Conservation (phyloP, 345 rosid genomes). For the Eucalyptus polybractea region DNA sequence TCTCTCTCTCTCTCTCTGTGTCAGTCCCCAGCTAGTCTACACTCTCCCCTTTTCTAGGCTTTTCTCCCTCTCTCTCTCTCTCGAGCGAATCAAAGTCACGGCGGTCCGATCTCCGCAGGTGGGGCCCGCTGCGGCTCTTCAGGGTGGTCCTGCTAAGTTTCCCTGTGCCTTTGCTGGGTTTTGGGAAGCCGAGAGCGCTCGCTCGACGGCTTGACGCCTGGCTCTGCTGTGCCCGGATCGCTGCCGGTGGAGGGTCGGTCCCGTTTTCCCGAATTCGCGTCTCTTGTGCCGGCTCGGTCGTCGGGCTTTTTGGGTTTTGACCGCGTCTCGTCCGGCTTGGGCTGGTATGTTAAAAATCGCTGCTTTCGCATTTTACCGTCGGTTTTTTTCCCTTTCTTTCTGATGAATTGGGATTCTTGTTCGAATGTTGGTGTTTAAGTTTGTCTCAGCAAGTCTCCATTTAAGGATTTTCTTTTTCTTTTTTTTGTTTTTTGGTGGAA, state of each 20-base stretch:
- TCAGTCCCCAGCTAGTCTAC: background rate
- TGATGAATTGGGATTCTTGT: background rate
- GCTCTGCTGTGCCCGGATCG: background rate
- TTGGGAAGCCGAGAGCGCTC: background rate
- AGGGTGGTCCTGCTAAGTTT: background rate
- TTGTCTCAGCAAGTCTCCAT: background rate
- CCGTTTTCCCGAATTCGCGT: background rate
- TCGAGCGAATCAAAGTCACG: background rate
- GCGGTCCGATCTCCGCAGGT: background rate
- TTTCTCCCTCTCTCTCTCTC: background rate
- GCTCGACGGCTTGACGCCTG: background rate
- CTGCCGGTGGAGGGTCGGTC: background rate
- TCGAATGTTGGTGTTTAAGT: background rate
- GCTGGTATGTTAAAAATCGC: background rate
- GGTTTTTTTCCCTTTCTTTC: background rate
- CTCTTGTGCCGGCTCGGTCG: background rate
- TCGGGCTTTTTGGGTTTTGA: background rate
- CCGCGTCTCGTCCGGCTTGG: background rate
- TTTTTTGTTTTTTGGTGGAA: background rate
- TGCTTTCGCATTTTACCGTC: background rate
- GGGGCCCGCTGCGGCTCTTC: background rate
- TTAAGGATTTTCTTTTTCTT: background rate
- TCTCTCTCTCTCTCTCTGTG: background rate
- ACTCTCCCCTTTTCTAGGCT: background rate
- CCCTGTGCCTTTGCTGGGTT: background rate